Evolutionary conservation across 2,329 filamentous ascomycete species (phyloP), one percentile per base, ranked within the genome.

Genomic region (Beauveria sp.): DNA sequence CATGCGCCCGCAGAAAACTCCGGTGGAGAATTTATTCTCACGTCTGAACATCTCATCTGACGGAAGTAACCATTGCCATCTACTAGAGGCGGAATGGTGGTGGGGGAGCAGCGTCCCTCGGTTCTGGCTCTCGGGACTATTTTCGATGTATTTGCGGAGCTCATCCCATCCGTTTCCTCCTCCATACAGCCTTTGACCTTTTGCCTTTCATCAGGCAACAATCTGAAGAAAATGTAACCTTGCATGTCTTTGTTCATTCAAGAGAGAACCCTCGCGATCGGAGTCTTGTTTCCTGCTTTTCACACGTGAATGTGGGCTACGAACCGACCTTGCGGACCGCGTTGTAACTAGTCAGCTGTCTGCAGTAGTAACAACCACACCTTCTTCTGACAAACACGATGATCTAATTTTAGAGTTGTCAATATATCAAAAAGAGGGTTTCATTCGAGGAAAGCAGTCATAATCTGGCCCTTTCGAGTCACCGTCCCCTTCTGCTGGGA

Each of bases 71-170:
- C 22, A 22, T 22, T 22, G 22, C 22, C 31, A 28, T 26, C 14
- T 12, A 45, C 16, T 14, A 0, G 31, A 34, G 12, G 31, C 31
- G 31, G 31, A 14, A 7, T 20, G 16, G 26, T 12, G 26, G 10
- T 16, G 26, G 9, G 28, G 50, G n/a, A 7, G 50, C 12, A 38
- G 28, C 7, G 24, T 38, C 16, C n/a, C 34, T 20, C 18, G 8
- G 14, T 28, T 51, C 22, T 26, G 18, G 9, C 28, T 16, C 18
- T 54, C 52, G 38, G 52, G 38, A 38, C 22, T 43, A 28, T n/a
- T 54, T 43, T 54, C 38, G 51, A 54, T 54, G 51, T 54, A 54
- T 54, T 42, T 54, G 51, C 51, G 51, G 51, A 42, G 16, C 38
- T 28, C 10, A 24, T 53, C 51, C 22, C 51, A 53, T 42, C 28